Evolutionary conservation across 805 yeast genomes (phyloP), one percentile per base, ranked within the genome.

Genomic region (Kodamaea nitidulidarum): DNA sequence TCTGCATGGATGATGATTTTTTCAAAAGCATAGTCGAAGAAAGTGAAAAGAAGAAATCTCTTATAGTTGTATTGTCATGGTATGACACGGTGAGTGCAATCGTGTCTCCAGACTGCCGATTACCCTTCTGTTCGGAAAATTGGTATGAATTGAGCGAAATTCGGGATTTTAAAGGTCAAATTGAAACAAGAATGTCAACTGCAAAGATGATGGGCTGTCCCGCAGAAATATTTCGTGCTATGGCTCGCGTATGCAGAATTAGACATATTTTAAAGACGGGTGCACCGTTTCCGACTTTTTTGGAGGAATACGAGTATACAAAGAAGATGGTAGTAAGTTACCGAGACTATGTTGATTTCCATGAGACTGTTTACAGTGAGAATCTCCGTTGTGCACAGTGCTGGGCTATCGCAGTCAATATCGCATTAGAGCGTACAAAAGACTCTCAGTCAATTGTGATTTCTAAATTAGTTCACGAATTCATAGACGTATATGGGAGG

Each of bases 171-270:
- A 48, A 54, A 18, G 71, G 66, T 41, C 4, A 16, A 25, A n/a
- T 10, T n/a, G 10, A 6, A n/a, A 25, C 37, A 4, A 49, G 51
- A 8, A 62, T 71, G 4, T 74, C 80, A 12, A 75, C 80, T 0
- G 65, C 75, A 4, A 66, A 64, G 40, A 65, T 77, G 70, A 75
- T 73, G 72, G 82, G 81, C 1, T 77, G 82, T 45, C 81, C 82
- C 0, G 80, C 78, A 3, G 80, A 75, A 43, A 69, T 77, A 1
- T 76, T 77, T 50, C 53, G 56, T 12, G 67, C 75, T 4, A 61
- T 76, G 50, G 58, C 66, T 2, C 63, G 68, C 32, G 65, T 76
- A 4, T 73, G 80, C 43, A 49, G 50, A 9, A 46, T 75, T 8
- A 46, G 68, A 25, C 59, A 61, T 44, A 56, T 56, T 34, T 25